Evolutionary conservation across 176 grass and related monocot species (phyloP), one percentile per base, ranked within the genome.

Genomic region (Bromus sterilis): DNA sequence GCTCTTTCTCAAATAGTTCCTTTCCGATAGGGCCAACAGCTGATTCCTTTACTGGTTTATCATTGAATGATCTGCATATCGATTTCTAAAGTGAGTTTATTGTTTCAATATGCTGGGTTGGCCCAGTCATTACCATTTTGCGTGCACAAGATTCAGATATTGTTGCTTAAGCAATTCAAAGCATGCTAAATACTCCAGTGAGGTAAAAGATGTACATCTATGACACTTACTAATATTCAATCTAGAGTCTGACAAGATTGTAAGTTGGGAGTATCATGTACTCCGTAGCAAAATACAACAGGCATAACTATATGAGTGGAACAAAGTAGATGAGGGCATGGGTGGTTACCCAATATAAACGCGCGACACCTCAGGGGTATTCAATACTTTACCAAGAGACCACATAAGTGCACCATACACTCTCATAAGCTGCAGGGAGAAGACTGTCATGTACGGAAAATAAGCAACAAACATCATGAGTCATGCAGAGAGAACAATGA

Each of bases 381-480:
- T 95, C 82, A 99, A 65, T 76, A 99, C 96, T 93, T 99, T 99
- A 56, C 96, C 96, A 35, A 99, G 89, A 36, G 93, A 99, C 96
- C 96, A 99, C 91, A 95, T 99, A 77, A 99, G 90, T 83, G 93
- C 93, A 86, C 96, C 96, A 81, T 96, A 95, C 40, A 99, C 93
- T 86, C 96, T 95, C 96, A 99, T 99, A 81, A 99, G 91, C 96
- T 99, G 90, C 34, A 93, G 43, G 34, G 42, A 82, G 48, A 69
- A 8, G 30, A 75, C 23, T 69, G 41, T 78, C 65, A 75, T 14
- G 6, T 70, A 71, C 8, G 41, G 59, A 81, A 80, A 79, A 75
- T 18, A 76, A 58, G 20, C 23, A 69, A 79, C 28, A 68, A 68
- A 63, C 29, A 85, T 56, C 42, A 87, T 1, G 8, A 18, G 15